A percentile compares a stretch with the other conserved stretches of the same genome.
Evolutionary conservation across 2,329 filamentous ascomycete genomes (phyloP).

Genomic region (Ophiostoma himal-ulmi): DNA sequence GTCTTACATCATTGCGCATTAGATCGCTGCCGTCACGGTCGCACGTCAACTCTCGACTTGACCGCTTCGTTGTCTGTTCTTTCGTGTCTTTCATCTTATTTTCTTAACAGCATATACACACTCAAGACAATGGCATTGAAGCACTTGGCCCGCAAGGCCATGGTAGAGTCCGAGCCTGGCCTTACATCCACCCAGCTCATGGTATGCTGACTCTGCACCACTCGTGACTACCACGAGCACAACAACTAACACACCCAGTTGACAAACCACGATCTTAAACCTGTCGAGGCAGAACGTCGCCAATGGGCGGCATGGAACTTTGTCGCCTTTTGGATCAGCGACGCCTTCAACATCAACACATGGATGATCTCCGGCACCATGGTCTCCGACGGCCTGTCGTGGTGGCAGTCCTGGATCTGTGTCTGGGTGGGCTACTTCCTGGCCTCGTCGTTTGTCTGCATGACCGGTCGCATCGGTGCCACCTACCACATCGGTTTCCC

Average conservation of each 20-base stretch:
- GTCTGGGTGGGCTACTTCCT: slow-evolving; percentile 83
- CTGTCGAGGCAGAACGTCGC: slow-evolving; percentile 71
- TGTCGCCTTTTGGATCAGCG: slow-evolving; percentile 79
- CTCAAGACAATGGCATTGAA: slow-evolving; percentile 11
- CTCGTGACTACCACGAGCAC: neutral
- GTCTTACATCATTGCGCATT: slow-evolving; percentile 2
- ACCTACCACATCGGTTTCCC: slow-evolving; percentile 25
- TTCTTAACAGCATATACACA: neutral
- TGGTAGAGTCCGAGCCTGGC: slow-evolving; percentile 69
- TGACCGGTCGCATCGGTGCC: slow-evolving; percentile 64
- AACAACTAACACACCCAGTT: slow-evolving; percentile 45
- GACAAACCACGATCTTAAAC: slow-evolving; percentile 75
- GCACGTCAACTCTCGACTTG: neutral
- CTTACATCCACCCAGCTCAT: slow-evolving; percentile 75
- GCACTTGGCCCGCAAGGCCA: slow-evolving; percentile 52
- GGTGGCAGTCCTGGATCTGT: slow-evolving; percentile 90
- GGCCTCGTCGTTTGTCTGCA: slow-evolving; percentile 65
- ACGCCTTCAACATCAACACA: slow-evolving; percentile 84
- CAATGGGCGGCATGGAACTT: slow-evolving; percentile 87
- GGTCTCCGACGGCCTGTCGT: slow-evolving; percentile 70
- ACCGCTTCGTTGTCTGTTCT: neutral
- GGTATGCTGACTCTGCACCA: slow-evolving; percentile 37
- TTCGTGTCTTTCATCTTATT: neutral
- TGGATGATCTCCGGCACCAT: slow-evolving; percentile 90
- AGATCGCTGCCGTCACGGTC: neutral